Evolutionary conservation across 495 filamentous ascomycete genomes (phyloP).

Genomic region (Alectoria sarmentosa): DNA sequence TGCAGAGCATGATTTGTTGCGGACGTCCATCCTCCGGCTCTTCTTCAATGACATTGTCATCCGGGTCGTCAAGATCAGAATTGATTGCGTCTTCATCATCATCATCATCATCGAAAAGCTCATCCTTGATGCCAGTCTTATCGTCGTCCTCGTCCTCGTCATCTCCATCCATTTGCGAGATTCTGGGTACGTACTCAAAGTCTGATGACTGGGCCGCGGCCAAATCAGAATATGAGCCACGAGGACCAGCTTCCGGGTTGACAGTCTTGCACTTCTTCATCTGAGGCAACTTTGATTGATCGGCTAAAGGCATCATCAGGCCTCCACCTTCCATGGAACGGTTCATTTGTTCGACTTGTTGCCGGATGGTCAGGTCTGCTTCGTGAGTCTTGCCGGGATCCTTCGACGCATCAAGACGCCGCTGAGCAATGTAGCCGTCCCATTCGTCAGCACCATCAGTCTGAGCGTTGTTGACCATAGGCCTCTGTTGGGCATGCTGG

Average conservation of each 20-base stretch:
- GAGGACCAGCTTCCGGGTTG: conserved; percentile 23
- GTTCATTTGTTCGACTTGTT: conserved; percentile 60
- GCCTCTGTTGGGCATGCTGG: conserved; percentile 36
- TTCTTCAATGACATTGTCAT: conserved; percentile 71
- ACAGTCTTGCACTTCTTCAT: conserved; percentile 28
- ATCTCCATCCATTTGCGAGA: conserved; percentile 58
- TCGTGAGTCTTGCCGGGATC: conserved; percentile 7
- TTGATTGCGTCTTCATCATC: conserved; percentile 93
- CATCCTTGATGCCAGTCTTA: conserved; percentile 43
- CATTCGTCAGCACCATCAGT: conserved; percentile 67
- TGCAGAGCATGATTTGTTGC: conserved; percentile 91
- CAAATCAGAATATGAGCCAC: conserved; percentile 11
- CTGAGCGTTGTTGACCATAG: conserved; percentile 46
- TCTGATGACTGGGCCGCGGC: conserved; percentile 7
- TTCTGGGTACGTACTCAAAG: neutral
- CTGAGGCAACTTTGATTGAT: conserved; percentile 29
- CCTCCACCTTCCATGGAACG: conserved; percentile 72
- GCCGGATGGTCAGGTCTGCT: conserved; percentile 43
- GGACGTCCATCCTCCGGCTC: conserved; percentile 72
- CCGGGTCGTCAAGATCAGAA: conserved; percentile 92
- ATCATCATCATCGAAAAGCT: conserved; percentile 39
- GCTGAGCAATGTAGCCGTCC: conserved; percentile 51
- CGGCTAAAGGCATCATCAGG: conserved; percentile 60
- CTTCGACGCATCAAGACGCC: conserved; percentile 42
- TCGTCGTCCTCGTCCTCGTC: conserved; percentile 45